phyloP scores from a whole-genome alignment of 2,329 filamentous ascomycete genomes.

The Alternaria alternata region DNA sequence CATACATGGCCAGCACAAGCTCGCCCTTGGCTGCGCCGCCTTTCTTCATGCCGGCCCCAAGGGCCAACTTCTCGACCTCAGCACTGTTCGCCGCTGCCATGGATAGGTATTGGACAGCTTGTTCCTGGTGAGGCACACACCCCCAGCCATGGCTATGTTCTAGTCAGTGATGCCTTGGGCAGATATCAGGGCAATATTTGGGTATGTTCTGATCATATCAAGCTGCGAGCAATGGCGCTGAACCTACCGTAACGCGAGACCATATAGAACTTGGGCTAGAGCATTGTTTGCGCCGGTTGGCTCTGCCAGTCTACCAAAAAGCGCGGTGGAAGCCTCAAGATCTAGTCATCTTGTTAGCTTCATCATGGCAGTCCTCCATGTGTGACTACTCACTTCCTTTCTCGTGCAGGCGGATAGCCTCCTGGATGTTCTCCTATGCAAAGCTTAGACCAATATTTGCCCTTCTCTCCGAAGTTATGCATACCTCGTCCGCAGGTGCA shows the following conservation, averaged over 20 bases:
- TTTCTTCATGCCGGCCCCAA: constrained; percentile 87
- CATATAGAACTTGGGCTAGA: constrained; percentile 93
- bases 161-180: constrained; percentile 27
- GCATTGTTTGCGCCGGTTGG: constrained; percentile 88
- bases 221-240: constrained; percentile 1
- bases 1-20: constrained; percentile 94
- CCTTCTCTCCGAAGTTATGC: constrained; percentile 17
- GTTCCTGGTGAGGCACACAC: constrained; percentile 73
- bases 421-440: constrained; percentile 74
- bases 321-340: constrained; percentile 77
- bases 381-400: constrained; percentile 63
- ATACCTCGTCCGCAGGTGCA: constrained; percentile 52
- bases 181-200: constrained; percentile 37
- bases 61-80: constrained; percentile 81
- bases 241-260: constrained; percentile 81
- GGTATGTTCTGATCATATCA: constrained; percentile 20
- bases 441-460: constrained; percentile 24
- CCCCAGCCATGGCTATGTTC: constrained; percentile 86
- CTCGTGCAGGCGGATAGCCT: constrained; percentile 95
- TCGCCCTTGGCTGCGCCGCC: constrained; percentile 96
- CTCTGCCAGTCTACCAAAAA: constrained; percentile 86
- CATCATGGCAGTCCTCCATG: neutral
- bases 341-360: constrained; percentile 53
- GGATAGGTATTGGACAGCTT: constrained; percentile 84
- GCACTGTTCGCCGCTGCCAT: constrained; percentile 91